A percentile compares a stretch with the other conserved stretches of the same genome.
Evolutionary conservation across 208 protist species (phyloP).

Genomic region (Polymyxa betae): DNA sequence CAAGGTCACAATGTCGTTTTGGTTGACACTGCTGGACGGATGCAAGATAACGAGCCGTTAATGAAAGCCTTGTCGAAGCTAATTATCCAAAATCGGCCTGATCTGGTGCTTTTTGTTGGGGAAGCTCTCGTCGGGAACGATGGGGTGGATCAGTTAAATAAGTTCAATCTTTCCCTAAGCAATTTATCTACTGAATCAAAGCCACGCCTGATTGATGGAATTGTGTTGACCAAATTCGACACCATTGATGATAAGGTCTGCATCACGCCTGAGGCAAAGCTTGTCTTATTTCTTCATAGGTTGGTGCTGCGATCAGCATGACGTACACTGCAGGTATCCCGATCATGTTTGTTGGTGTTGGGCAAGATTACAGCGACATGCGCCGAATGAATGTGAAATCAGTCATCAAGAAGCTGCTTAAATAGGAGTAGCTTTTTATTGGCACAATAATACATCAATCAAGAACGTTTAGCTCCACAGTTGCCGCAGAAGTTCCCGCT

Average conservation of each 20-base stretch:
- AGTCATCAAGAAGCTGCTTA: constrained; percentile 89
- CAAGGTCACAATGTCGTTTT: constrained; percentile 91
- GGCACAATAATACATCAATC: too few species aligned
- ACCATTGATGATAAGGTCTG: constrained; percentile 98
- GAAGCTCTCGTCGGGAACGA: constrained; percentile 99
- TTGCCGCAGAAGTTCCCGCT: not conserved
- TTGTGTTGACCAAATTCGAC: constrained; percentile 99
- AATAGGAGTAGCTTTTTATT: constrained; percentile 51
- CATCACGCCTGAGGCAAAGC: not conserved
- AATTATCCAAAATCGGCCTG: constrained; percentile 62
- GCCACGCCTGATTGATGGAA: constrained; percentile 94
- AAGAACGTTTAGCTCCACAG: constrained; percentile 9
- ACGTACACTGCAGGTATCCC: constrained; percentile 97
- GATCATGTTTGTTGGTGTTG: constrained; percentile 98
- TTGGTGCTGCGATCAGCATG: constrained; percentile 98
- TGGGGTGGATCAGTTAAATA: constrained; percentile 95
- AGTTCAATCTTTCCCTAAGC: constrained; percentile 94
- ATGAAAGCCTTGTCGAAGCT: constrained; percentile 96
- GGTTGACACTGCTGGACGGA: constrained; percentile 98
- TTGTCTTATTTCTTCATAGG: constrained; percentile 69
- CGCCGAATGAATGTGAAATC: constrained; percentile 89
- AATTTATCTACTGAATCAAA: constrained; percentile 75
- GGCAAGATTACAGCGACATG: constrained; percentile 96
- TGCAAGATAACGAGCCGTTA: constrained; percentile 98
- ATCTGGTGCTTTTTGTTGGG: constrained; percentile 92